Conservation (phyloP, 257 asterid species). For the Gynochthodes officinalis region DNA sequence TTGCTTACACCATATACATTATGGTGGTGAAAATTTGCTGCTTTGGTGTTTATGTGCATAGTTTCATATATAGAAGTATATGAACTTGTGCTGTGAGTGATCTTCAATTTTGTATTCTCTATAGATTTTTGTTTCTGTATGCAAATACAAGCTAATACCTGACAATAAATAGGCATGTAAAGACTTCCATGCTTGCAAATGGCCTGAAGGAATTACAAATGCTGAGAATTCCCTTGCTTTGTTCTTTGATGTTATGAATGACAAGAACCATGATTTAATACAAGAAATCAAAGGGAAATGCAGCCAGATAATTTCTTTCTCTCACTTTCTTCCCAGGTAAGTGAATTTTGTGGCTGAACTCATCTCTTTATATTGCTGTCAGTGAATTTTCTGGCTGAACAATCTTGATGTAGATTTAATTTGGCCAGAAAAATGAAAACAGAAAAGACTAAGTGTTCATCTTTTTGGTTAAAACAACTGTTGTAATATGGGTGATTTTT, state of each 20-base stretch:
- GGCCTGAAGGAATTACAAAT: slow-evolving; percentile 59
- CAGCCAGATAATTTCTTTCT: slow-evolving; percentile 60
- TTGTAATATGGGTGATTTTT: neutral
- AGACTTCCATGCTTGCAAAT: slow-evolving; percentile 82
- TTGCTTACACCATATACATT: neutral
- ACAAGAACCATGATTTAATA: slow-evolving; percentile 38
- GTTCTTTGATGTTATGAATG: slow-evolving; percentile 75
- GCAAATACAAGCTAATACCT: neutral
- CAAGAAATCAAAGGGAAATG: slow-evolving; percentile 57
- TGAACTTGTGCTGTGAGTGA: neutral
- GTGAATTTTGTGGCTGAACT: slow-evolving; percentile 21
- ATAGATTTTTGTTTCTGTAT: neutral
- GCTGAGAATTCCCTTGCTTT: slow-evolving; percentile 66
- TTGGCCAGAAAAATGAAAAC: neutral
- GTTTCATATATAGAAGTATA: neutral
- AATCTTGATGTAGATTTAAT: neutral
- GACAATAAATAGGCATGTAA: slow-evolving; percentile 61
- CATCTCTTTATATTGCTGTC: neutral
- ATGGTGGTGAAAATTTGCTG: neutral
- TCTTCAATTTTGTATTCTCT: neutral
- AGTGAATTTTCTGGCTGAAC: slow-evolving; percentile 21
- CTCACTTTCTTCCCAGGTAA: slow-evolving; percentile 88
- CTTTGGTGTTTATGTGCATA: neutral
- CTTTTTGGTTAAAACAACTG: neutral
- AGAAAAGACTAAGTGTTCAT: neutral